A percentile compares a stretch with the other conserved stretches of the same genome.
phyloP scores from a whole-genome alignment of 495 filamentous ascomycete genomes.

The Aspergillus steynii region DNA sequence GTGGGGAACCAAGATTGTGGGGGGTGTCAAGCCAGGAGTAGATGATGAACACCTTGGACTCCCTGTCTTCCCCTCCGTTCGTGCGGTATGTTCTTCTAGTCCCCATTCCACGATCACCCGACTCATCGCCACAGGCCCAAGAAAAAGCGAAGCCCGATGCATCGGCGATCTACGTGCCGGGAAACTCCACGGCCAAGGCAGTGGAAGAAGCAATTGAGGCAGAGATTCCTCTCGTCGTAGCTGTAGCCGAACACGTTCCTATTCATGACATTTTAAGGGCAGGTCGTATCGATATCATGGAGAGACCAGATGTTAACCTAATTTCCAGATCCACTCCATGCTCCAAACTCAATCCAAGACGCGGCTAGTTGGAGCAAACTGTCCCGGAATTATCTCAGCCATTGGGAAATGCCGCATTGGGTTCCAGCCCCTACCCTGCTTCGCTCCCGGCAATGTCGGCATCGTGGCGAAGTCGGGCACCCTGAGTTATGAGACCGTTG shows the following conservation, averaged over 20 bases:
- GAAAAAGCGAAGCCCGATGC: constrained; percentile 77
- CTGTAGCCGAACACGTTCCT: constrained; percentile 90
- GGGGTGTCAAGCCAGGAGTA: constrained; percentile 78
- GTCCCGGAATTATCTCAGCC: constrained; percentile 84
- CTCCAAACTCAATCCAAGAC: constrained; percentile 78
- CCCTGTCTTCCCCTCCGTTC: constrained; percentile 74
- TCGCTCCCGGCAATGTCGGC: constrained; percentile 71
- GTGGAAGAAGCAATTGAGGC: constrained; percentile 90
- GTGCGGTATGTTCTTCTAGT: constrained; percentile 46
- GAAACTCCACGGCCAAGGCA: constrained; percentile 70
- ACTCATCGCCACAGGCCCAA: constrained; percentile 57
- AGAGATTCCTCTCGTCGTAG: constrained; percentile 82
- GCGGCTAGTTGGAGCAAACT: constrained; percentile 81
- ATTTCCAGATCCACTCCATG: constrained; percentile 67
- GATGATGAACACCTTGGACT: constrained; percentile 78
- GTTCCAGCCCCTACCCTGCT: constrained; percentile 80
- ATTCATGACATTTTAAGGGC: constrained; percentile 82
- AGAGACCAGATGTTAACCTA: not conserved
- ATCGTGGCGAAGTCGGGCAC: constrained; percentile 90
- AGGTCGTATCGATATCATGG: constrained; percentile 21
- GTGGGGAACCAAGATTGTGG: constrained; percentile 87
- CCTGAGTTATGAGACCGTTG: constrained; percentile 85
- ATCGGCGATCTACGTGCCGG: constrained; percentile 84
- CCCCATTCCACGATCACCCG: constrained; percentile 6
- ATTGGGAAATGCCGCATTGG: constrained; percentile 81